Evolutionary conservation across 305 asterid genomes (phyloP).

Genomic region (Rubia tinctorum): DNA sequence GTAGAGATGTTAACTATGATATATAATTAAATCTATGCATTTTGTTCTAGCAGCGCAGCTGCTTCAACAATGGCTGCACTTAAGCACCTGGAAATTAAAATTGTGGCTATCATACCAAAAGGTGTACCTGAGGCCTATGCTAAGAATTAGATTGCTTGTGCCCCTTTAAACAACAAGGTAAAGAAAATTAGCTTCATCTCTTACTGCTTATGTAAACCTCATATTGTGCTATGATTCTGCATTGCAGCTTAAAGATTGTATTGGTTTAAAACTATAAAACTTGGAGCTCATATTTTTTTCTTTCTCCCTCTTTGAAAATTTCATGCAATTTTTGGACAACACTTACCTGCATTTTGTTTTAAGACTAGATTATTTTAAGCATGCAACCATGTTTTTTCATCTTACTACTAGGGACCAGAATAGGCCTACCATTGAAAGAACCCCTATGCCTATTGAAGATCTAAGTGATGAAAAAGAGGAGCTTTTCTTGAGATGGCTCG

Average conservation of each 20-base stretch:
- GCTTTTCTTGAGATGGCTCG: too few relatives aligned
- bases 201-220: too few relatives aligned
- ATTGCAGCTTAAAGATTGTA: too few relatives aligned
- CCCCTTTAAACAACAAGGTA: constrained; percentile 94
- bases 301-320: constrained; percentile 51
- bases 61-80: constrained; percentile 97
- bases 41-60: constrained; percentile 76
- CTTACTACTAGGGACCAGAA: too few relatives aligned
- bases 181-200: too few relatives aligned
- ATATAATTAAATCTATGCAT: constrained; percentile 14
- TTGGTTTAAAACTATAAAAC: too few relatives aligned
- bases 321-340: constrained; percentile 47
- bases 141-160: constrained; percentile 91
- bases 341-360: constrained; percentile 45
- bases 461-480: too few relatives aligned
- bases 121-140: constrained; percentile 97
- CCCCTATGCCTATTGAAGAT: too few relatives aligned
- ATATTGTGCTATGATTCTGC: too few relatives aligned
- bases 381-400: constrained; percentile 68
- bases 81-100: constrained; percentile 92
- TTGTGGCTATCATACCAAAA: constrained; percentile 96
- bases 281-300: constrained; percentile 56
- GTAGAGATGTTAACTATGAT: constrained; percentile 15
- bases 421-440: too few relatives aligned
- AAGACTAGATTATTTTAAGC: constrained; percentile 61